Percentiles rank a stretch among this genome's conserved stretches.
Evolutionary conservation across 306 rosid species (phyloP).

Genomic region (Fragaria iinumae): DNA sequence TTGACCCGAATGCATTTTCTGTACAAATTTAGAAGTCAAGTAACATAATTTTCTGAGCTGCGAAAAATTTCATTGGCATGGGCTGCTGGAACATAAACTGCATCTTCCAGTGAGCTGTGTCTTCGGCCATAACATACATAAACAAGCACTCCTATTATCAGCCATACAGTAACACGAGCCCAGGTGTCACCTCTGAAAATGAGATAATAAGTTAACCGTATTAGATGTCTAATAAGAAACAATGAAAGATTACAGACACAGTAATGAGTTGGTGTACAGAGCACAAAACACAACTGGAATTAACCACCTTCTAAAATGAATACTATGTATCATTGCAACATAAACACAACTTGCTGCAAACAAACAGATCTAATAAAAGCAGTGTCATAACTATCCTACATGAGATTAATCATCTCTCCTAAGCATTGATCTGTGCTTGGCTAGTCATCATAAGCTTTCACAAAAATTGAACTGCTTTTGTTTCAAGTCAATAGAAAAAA

Average conservation of each 20-base stretch:
- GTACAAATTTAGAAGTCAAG: slow-evolving; percentile 20
- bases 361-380: no score
- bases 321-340: not conserved
- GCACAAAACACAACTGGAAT: not conserved
- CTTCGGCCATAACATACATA: slow-evolving; percentile 71
- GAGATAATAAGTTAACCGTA: not conserved
- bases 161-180: slow-evolving; percentile 83
- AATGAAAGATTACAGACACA: not conserved
- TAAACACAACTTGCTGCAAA: no score
- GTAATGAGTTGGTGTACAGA: not conserved
- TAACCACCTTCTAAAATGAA: not conserved
- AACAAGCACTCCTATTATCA: slow-evolving; percentile 55
- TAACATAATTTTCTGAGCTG: slow-evolving; percentile 34
- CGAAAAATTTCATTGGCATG: slow-evolving; percentile 39
- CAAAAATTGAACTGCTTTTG: no score
- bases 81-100: slow-evolving; percentile 53
- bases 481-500: no score
- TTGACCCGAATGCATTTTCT: not conserved
- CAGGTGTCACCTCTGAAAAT: slow-evolving; percentile 62
- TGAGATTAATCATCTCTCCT: not conserved
- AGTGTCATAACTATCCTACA: no score
- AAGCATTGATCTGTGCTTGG: no score
- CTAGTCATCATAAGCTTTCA: no score
- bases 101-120: slow-evolving; percentile 64
- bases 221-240: not conserved